A percentile compares a stretch with the other conserved stretches of the same genome.
Evolutionary conservation across 2,329 filamentous ascomycete species (phyloP).

Genomic region (Arthroderma uncinatum): DNA sequence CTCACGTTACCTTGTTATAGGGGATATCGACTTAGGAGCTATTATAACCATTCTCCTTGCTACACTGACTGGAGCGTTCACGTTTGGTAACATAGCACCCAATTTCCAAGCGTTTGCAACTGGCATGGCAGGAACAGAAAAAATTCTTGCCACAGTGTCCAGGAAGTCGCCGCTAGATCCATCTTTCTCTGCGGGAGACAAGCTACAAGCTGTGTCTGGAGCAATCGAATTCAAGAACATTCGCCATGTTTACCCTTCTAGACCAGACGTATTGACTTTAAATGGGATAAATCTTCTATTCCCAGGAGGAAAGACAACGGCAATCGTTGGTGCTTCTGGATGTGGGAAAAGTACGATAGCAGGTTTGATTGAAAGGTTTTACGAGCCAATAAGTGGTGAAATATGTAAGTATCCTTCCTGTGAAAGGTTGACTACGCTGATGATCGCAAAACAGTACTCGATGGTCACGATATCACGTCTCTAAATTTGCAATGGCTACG

Average conservation of each 20-base stretch:
- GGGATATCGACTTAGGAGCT: conserved; percentile 48
- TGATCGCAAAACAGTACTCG: conserved; percentile 24
- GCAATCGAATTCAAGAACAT: conserved; percentile 62
- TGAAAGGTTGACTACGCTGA: no score
- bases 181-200: conserved; percentile 50
- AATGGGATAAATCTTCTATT: conserved; percentile 26
- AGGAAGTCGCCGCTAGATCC: conserved; percentile 65
- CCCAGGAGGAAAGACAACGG: conserved; percentile 34
- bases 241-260: conserved; percentile 33
- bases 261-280: conserved; percentile 32
- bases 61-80: conserved; percentile 74
- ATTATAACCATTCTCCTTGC: conserved; percentile 68
- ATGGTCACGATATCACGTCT: conserved; percentile 25
- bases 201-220: conserved; percentile 55
- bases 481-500: conserved; percentile 21
- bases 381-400: conserved; percentile 32
- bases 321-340: conserved; percentile 34
- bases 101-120: conserved; percentile 67
- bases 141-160: conserved; percentile 79
- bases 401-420: neutral
- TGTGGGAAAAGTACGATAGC: conserved; percentile 37
- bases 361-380: conserved; percentile 47
- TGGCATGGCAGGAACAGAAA: conserved; percentile 60
- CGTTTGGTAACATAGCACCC: conserved; percentile 65
- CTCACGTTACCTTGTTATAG: conserved; percentile 53